phyloP scores from a whole-genome alignment of 441 rosid species.

The Aquilaria agallochum region DNA sequence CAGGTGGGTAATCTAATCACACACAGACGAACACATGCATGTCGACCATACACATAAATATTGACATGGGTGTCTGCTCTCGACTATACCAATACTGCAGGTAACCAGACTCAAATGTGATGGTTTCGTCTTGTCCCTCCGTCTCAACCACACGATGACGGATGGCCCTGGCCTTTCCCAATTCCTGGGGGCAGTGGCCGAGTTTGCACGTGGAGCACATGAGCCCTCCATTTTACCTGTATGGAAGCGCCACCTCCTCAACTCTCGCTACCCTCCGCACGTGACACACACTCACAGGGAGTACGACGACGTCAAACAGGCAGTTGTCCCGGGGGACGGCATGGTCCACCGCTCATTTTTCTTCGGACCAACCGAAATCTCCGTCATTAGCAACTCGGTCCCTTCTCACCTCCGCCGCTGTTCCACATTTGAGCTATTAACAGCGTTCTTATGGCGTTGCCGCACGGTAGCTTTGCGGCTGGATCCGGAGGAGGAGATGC shows the following conservation, averaged over 20 bases:
- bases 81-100: conserved; percentile 9
- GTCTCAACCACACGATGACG: conserved; percentile 38
- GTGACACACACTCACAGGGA: conserved; percentile 34
- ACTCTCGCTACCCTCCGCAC: conserved; percentile 25
- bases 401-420: conserved; percentile 23
- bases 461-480: conserved; percentile 43
- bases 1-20: conserved; percentile 28
- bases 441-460: conserved; percentile 58
- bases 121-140: conserved; percentile 39
- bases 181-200: conserved; percentile 30
- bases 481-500: conserved; percentile 36
- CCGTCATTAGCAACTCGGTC: conserved; percentile 20
- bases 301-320: conserved; percentile 25
- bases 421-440: conserved; percentile 34
- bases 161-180: conserved; percentile 40
- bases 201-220: conserved; percentile 31
- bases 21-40: too few species aligned
- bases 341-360: conserved; percentile 39
- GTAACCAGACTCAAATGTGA: conserved; percentile 48
- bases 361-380: conserved; percentile 28
- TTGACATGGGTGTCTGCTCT: too few species aligned
- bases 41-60: too few species aligned
- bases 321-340: conserved; percentile 16
- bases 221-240: conserved; percentile 28
- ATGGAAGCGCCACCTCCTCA: conserved; percentile 41